These are phyloP conservation scores for Mycena latifolia DNA, from an alignment of 768 basidiomycete species.

Conservation along the genomic window DNA sequence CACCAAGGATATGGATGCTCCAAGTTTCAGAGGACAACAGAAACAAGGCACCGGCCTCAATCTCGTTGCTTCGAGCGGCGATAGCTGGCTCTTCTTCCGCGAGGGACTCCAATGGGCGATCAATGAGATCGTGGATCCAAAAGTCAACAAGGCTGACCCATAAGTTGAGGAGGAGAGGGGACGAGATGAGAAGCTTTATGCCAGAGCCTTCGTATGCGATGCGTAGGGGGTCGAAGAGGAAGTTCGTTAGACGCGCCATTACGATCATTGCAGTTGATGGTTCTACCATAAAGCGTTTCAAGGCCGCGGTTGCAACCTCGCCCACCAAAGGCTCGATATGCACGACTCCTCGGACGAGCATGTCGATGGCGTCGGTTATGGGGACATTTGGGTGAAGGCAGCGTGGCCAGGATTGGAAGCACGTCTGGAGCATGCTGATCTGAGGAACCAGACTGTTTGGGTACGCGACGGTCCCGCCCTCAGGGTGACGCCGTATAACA, in stretches of 20 bases:
- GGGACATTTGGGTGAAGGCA: constrained; percentile 71
- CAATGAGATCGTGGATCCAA: constrained; percentile 69
- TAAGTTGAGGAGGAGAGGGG: constrained; percentile 71
- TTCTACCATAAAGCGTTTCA: constrained; percentile 81
- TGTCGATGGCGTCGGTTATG: constrained; percentile 75
- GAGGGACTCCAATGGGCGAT: constrained; percentile 53
- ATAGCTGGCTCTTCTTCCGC: constrained; percentile 57
- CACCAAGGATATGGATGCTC: constrained; percentile 68
- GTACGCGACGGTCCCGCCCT: constrained; percentile 74
- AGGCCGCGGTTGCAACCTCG: constrained; percentile 74
- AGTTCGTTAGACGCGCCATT: constrained; percentile 73
- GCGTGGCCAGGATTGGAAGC: constrained; percentile 89
- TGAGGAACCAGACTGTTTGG: constrained; percentile 69
- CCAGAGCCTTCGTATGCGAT: constrained; percentile 75
- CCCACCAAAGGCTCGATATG: constrained; percentile 85
- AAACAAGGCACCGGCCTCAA: constrained; percentile 82
- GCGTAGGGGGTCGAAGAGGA: constrained; percentile 78
- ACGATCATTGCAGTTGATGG: constrained; percentile 66
- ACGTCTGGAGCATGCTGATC: constrained; percentile 78
- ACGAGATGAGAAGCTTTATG: constrained; percentile 74
- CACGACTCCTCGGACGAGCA: constrained; percentile 84
- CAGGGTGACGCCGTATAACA: constrained; percentile 75
- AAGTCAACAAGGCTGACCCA: constrained; percentile 81
- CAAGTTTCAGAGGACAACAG: constrained; percentile 71
- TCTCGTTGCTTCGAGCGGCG: constrained; percentile 64